Base-by-base conservation (phyloP, 306 rosid species). In the Arachis stenosperma region DNA sequence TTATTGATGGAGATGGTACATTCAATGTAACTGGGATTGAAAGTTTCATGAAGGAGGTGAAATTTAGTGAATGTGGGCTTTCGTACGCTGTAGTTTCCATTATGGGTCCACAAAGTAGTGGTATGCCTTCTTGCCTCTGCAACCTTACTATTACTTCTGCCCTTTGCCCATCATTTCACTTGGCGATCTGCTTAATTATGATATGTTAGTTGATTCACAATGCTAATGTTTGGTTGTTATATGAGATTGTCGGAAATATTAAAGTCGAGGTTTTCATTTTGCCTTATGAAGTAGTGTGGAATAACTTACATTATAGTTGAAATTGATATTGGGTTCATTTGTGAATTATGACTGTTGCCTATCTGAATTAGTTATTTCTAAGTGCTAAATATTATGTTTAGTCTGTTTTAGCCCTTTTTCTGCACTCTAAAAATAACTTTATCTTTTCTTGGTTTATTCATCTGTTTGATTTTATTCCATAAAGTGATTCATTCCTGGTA, bases 81-180 rank as follows among this genome's bases (percentile, higher is more conserved):
- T 95, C 98, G 0, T 95, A 95, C 71, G 98, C 99, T 2, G 81
- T 95, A 14, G 98, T 90, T 83, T 91, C 99, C 66, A 92, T 95
- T 27, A 92, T 95, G 99, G 99, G 99, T 17, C 99, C 99, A 33
- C 99, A 95, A 77, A 95, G 99, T 83, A 95, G 99, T 82, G 99
- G 99, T 95, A 88, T 55, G 84, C 64, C 76, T 79, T 69, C 82
- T 80, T 74, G 70, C 73, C 47, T 73, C 27, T 36, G 12, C 66
- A 71, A 58, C 64, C 55, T 72, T 57, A n/a, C 75, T 58, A 46
- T 58, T 75, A 40, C 41, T 73, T 63, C 73, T 69, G 65, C 42
- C 63, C 43, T 61, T 55, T 68, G 14, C 12, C 48, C 6, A 29
- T 46, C 51, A 61, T 48, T 53, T 29, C 37, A 9, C 14, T 59